Conservation (phyloP, 805 yeast species). For the Saturnispora dispora region DNA sequence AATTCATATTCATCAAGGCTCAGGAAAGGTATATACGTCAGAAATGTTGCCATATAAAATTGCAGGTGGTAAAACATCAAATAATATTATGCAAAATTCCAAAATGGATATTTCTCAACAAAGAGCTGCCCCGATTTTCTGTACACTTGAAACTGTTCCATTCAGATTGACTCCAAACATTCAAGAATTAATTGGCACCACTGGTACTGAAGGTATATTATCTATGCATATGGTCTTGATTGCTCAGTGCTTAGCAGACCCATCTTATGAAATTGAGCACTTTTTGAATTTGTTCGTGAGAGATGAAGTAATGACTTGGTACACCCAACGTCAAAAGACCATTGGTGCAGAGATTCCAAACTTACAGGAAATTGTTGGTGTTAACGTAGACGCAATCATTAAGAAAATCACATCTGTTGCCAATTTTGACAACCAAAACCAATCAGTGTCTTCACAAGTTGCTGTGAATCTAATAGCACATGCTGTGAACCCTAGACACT, state of each 20-base stretch:
- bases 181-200: slow-evolving; percentile 87
- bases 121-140: slow-evolving; percentile 72
- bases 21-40: slow-evolving; percentile 87
- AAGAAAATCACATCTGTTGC: slow-evolving; percentile 70
- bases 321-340: slow-evolving; percentile 76
- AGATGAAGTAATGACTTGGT: slow-evolving; percentile 94
- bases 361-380: slow-evolving; percentile 74
- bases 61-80: slow-evolving; percentile 40
- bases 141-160: slow-evolving; percentile 88
- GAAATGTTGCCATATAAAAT: slow-evolving; percentile 91
- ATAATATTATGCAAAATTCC: slow-evolving; percentile 34
- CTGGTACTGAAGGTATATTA: slow-evolving; percentile 86
- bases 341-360: slow-evolving; percentile 70
- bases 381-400: slow-evolving; percentile 77
- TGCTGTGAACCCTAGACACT: slow-evolving; percentile 89
- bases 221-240: slow-evolving; percentile 77
- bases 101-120: slow-evolving; percentile 40
- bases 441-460: slow-evolving; percentile 78
- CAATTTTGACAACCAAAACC: slow-evolving; percentile 42
- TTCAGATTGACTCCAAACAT: slow-evolving; percentile 94
- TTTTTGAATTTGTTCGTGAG: slow-evolving; percentile 89
- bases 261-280: slow-evolving; percentile 86
- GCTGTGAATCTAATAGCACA: slow-evolving; percentile 84
- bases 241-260: slow-evolving; percentile 82
- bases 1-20: slow-evolving; percentile 67